phyloP scores from a whole-genome alignment of 441 rosid genomes.

The Capsella rubella region DNA sequence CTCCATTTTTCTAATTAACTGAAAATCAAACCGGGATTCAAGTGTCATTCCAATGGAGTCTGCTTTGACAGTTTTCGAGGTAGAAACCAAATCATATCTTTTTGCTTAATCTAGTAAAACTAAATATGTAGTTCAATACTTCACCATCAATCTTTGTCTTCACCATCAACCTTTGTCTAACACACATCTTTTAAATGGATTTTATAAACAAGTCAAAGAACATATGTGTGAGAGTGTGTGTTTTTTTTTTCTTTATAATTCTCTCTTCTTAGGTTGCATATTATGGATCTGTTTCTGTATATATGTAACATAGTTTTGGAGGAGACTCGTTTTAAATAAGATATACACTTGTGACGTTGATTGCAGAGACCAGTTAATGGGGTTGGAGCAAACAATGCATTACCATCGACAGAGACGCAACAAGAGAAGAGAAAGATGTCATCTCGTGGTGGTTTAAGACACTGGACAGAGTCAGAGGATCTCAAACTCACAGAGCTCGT shows the following conservation, averaged over 20 bases:
- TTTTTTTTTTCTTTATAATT: no score
- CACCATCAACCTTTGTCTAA: neutral
- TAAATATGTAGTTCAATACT: neutral
- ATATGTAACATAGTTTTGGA: constrained; percentile 29
- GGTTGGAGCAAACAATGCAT: constrained; percentile 14
- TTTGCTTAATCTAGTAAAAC: neutral
- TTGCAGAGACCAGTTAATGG: neutral
- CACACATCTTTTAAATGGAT: no score
- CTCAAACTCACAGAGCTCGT: constrained; percentile 74
- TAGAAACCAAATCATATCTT: neutral
- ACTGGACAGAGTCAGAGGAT: constrained; percentile 76
- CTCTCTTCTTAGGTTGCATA: neutral
- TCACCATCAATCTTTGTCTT: neutral
- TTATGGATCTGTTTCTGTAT: neutral
- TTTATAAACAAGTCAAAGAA: no score
- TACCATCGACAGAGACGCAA: constrained; percentile 24
- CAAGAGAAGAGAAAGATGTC: constrained; percentile 2
- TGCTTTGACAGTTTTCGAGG: neutral
- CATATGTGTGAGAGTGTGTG: neutral
- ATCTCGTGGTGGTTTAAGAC: no score
- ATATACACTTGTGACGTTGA: constrained; percentile 21
- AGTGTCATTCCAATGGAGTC: neutral
- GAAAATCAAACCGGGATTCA: neutral
- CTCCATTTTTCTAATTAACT: no score
- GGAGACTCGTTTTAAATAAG: constrained; percentile 30